These are phyloP conservation scores for Tolypocladium nubicola DNA, from an alignment of 2,329 filamentous ascomycete genomes.

Conservation along the genomic window DNA sequence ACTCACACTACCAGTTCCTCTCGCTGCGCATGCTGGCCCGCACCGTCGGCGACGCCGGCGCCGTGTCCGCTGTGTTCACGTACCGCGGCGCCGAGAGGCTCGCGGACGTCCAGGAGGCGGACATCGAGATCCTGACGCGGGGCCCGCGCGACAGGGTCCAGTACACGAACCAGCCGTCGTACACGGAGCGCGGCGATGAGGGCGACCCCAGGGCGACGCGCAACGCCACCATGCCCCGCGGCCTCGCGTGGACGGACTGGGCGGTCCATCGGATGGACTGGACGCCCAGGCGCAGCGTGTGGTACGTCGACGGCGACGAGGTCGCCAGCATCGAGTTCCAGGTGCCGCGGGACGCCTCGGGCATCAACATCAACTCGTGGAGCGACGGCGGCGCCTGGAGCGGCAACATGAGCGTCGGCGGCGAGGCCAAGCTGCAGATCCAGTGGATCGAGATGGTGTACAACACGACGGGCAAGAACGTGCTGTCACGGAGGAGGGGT, in stretches of 20 bases:
- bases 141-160: slow-evolving; percentile 33
- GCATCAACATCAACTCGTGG: slow-evolving; percentile 50
- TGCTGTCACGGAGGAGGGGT: too few relatives aligned
- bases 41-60: slow-evolving; percentile 35
- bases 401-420: slow-evolving; percentile 43
- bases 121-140: slow-evolving; percentile 41
- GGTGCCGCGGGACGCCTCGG: slow-evolving; percentile 39
- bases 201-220: slow-evolving; percentile 34
- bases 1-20: slow-evolving; percentile 15
- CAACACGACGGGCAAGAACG: slow-evolving; percentile 23
- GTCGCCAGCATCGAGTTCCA: slow-evolving; percentile 43
- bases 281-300: slow-evolving; percentile 40
- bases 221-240: slow-evolving; percentile 34
- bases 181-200: slow-evolving; percentile 25
- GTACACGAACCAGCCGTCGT: slow-evolving; percentile 52
- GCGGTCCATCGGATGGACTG: slow-evolving; percentile 50
- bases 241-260: slow-evolving; percentile 41
- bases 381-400: slow-evolving; percentile 50
- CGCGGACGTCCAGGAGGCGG: slow-evolving; percentile 35
- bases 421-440: slow-evolving; percentile 44
- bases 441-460: slow-evolving; percentile 54
- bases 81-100: slow-evolving; percentile 29
- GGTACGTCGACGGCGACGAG: slow-evolving; percentile 43
- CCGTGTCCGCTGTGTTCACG: slow-evolving; percentile 42
- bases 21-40: slow-evolving; percentile 40